These are phyloP conservation scores for Hygrocybe coccinea DNA, from an alignment of 768 basidiomycete species.

Conservation along the genomic window DNA sequence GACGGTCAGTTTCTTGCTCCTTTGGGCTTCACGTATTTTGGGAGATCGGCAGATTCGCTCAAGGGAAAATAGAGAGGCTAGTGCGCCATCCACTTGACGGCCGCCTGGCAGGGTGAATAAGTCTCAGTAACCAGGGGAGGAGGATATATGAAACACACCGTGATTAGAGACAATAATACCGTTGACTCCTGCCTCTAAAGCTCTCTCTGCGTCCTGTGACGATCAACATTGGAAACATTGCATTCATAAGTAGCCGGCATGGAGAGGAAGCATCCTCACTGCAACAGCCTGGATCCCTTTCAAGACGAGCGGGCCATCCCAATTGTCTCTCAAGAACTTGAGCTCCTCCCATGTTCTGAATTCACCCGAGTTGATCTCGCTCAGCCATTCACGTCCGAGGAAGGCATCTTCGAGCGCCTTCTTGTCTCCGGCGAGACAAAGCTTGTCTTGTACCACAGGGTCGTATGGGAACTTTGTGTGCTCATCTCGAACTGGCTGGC, in stretches of 20 bases:
- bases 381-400: constrained; percentile 60
- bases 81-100: constrained; percentile 73
- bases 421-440: constrained; percentile 44
- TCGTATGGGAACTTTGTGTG: constrained; percentile 57
- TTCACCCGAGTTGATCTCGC: constrained; percentile 55
- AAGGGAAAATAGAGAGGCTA: constrained; percentile 68
- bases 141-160: constrained; percentile 36
- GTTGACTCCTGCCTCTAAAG: constrained; percentile 57
- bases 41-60: constrained; percentile 61
- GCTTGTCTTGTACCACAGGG: constrained; percentile 40
- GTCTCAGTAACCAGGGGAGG: neutral
- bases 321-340: constrained; percentile 60
- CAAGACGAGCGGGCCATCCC: constrained; percentile 72
- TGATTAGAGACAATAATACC: constrained; percentile 82
- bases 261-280: constrained; percentile 14
- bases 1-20: constrained; percentile 56
- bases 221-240: neutral
- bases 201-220: constrained; percentile 63
- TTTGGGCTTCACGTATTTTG: constrained; percentile 53
- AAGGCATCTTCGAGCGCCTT: constrained; percentile 34
- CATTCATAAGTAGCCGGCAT: neutral
- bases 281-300: constrained; percentile 72
- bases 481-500: constrained; percentile 40
- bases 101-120: constrained; percentile 44
- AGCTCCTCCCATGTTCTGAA: constrained; percentile 71